Evolutionary conservation across 139 green algal species (phyloP).

Genomic region (Pleodorina starrii): DNA sequence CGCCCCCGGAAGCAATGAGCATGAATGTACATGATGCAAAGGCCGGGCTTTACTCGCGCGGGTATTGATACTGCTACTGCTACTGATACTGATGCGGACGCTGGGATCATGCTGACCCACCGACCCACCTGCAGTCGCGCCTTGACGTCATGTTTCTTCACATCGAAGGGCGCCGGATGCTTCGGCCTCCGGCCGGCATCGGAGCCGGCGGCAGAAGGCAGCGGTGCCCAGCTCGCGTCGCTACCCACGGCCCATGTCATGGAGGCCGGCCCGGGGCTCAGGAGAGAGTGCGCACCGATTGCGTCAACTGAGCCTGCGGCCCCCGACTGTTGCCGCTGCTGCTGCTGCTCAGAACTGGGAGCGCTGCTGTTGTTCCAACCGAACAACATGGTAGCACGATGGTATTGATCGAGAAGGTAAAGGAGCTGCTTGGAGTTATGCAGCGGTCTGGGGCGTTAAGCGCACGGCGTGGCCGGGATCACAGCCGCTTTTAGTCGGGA

Average conservation of each 20-base stretch:
- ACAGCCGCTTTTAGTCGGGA: not conserved
- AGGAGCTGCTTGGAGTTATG: not conserved
- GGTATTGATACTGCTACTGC: not conserved
- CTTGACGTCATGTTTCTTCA: conserved; percentile 22
- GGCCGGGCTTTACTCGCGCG: too few species aligned
- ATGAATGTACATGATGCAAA: not conserved
- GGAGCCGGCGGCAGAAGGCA: not conserved
- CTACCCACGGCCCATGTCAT: too few species aligned
- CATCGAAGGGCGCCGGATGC: not conserved
- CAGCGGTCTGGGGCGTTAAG: not conserved
- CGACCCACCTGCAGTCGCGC: not conserved
- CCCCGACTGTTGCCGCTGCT: not conserved
- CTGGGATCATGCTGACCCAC: not conserved
- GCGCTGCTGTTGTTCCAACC: not conserved
- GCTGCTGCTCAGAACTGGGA: too few species aligned
- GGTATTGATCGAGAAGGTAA: not conserved
- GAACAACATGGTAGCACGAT: conserved; percentile 13
- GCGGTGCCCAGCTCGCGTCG: conserved; percentile 19
- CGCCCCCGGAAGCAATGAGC: not conserved
- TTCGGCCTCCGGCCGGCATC: too few species aligned
- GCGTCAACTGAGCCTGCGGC: not conserved
- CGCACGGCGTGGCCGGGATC: too few species aligned
- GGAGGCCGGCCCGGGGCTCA: not conserved
- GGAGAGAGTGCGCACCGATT: too few species aligned
- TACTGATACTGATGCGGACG: not conserved